Evolutionary conservation across 2,329 filamentous ascomycete genomes (phyloP), one percentile per base, ranked within the genome.

Genomic region (Stemphylium beticola): DNA sequence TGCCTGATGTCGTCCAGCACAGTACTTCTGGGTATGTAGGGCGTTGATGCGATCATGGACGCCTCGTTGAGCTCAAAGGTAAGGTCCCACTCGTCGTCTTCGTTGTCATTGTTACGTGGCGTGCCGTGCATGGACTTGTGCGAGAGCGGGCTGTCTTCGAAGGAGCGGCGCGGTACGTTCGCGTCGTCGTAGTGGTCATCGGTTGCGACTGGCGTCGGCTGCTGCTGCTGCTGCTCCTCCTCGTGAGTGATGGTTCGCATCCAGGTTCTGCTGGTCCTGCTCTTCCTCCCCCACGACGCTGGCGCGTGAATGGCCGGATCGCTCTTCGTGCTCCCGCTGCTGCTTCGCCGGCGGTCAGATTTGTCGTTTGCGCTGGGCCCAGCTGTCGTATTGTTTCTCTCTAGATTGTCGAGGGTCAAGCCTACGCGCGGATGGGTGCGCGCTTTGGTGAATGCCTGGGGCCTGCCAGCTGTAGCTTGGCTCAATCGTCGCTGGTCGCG

Each of bases 11-110:
- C 73, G 54, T 81, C 78, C 22, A 81, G 67, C 29, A 63, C 66
- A 2, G 72, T 75, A 52, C 67, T 79, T 63, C 76, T 68, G n/a
- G 73, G 71, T 18, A 77, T 63, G 57, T 74, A 74, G 12, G 81
- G 80, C 3, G 80, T 82, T 4, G 80, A 81, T 4, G 78, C 77
- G 4, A 82, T 74, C 34, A 82, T 64, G 12, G 78, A 80, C 15
- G 72, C 75, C 17, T 76, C 73, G 48, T 78, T 77, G 52, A 82
- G 75, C 32, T 81, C 79, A 14, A 79, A 74, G 9, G 74, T 74
- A 10, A 71, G 57, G 49, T 77, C 74, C 73, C 69, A 75, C 20
- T 65, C 60, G 17, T 61, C 62, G 17, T 62, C 59, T 26, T 50
- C 52, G 40, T 62, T 56, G 36, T 50, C 52, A 38, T 62, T 56